phyloP scores from a whole-genome alignment of 371 early-diverging fungal species.

The Syncephalastrum racemosum region DNA sequence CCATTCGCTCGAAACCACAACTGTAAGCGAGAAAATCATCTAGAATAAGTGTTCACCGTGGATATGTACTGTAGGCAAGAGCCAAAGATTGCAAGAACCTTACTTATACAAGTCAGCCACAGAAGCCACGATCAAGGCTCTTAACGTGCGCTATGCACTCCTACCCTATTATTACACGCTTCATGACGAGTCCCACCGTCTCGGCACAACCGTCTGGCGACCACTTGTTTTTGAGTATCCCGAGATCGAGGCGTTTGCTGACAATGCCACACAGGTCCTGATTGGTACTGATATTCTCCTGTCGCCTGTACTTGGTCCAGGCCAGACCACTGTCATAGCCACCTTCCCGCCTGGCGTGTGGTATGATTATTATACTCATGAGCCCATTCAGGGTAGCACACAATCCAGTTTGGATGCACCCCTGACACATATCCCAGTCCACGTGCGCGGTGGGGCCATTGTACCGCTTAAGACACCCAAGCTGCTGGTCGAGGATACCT shows the following conservation, averaged over 20 bases:
- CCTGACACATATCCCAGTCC: conserved; percentile 45
- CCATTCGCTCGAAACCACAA: conserved; percentile 81
- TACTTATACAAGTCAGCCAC: conserved; percentile 48
- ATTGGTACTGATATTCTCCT: conserved; percentile 52
- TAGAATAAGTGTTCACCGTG: neutral
- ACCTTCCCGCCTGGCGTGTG: conserved; percentile 58
- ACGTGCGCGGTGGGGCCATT: conserved; percentile 50
- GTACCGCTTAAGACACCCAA: conserved; percentile 40
- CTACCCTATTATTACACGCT: conserved; percentile 71
- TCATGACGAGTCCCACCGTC: conserved; percentile 54
- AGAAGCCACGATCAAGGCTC: conserved; percentile 47
- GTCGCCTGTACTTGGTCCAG: conserved; percentile 53
- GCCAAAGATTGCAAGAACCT: conserved; percentile 50
- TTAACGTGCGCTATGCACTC: conserved; percentile 60
- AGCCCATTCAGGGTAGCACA: conserved; percentile 8
- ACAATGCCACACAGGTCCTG: conserved; percentile 34
- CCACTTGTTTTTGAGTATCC: conserved; percentile 42
- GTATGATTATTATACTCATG: conserved; percentile 50
- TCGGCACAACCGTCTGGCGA: conserved; percentile 48
- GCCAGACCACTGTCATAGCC: conserved; percentile 41
- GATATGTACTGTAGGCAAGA: conserved; percentile 1
- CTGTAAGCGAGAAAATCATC: neutral
- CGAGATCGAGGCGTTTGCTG: conserved; percentile 13
- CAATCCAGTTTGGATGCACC: conserved; percentile 37
- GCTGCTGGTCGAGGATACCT: conserved; percentile 46